phyloP scores from a whole-genome alignment of 148 eudicot species.

The Cornus controversa region DNA sequence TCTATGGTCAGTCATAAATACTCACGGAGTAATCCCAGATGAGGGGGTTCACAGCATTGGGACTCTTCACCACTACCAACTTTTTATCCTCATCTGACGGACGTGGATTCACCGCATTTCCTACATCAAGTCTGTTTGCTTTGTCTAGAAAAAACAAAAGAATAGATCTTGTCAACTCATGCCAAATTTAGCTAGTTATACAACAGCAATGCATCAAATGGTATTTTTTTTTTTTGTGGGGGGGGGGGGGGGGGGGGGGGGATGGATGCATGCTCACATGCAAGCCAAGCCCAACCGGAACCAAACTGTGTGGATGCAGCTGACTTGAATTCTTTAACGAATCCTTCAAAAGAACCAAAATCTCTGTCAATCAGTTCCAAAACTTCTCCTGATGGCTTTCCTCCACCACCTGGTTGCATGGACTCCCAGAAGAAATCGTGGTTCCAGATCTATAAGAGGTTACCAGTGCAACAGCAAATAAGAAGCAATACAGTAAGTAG shows the following conservation, averaged over 20 bases:
- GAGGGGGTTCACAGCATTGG: slow-evolving; percentile 92
- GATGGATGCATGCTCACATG: slow-evolving; percentile 47
- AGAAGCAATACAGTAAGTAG: neutral
- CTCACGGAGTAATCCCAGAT: slow-evolving; percentile 87
- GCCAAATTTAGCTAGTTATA: neutral
- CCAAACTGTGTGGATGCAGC: slow-evolving; percentile 95
- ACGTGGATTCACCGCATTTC: slow-evolving; percentile 71
- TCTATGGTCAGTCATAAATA: slow-evolving; percentile 8
- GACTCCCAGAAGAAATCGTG: slow-evolving; percentile 97
- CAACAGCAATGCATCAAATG: neutral
- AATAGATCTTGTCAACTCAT: neutral
- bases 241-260: too few relatives aligned
- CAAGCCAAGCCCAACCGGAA: slow-evolving; percentile 99
- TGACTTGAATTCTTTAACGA: slow-evolving; percentile 69
- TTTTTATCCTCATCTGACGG: slow-evolving; percentile 88
- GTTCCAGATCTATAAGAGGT: slow-evolving; percentile 69
- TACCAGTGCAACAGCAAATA: neutral
- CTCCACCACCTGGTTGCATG: slow-evolving; percentile 94
- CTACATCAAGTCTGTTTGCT: slow-evolving; percentile 61
- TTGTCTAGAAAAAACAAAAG: slow-evolving; percentile 50
- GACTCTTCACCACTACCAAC: slow-evolving; percentile 86
- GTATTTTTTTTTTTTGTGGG: too few relatives aligned
- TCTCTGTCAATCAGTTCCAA: slow-evolving; percentile 70
- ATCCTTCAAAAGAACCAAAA: slow-evolving; percentile 83
- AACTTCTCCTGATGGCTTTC: slow-evolving; percentile 88